Evolutionary conservation across 116 monocot species (phyloP).

Genomic region (Iris pallida): DNA sequence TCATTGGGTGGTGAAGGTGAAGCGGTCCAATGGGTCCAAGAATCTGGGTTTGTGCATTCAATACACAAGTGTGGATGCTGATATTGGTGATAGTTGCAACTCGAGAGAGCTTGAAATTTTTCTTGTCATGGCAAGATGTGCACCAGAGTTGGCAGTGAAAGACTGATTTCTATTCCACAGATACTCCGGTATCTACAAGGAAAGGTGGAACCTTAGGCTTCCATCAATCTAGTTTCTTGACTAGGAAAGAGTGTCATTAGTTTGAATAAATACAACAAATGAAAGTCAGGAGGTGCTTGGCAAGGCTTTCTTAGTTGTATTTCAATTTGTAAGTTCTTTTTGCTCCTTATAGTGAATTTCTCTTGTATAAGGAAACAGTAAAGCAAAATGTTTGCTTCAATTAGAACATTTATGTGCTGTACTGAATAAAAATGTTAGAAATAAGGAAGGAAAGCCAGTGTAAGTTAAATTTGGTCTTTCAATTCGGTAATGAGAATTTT

Average conservation of each 20-base stretch:
- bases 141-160: slow-evolving; percentile 34
- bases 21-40: slow-evolving; percentile 73
- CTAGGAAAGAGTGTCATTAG: background rate
- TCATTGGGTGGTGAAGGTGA: slow-evolving; percentile 63
- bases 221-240: background rate
- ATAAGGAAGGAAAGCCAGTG: no score
- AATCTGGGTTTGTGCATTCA: slow-evolving; percentile 44
- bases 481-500: no score
- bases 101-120: slow-evolving; percentile 62
- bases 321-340: no score
- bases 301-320: no score
- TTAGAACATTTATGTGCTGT: no score
- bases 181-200: slow-evolving; percentile 73
- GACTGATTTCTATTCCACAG: slow-evolving; percentile 58
- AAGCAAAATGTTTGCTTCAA: no score
- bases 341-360: no score
- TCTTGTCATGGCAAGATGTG: slow-evolving; percentile 67
- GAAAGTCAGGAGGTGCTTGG: no score
- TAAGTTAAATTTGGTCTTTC: no score
- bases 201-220: slow-evolving; percentile 18
- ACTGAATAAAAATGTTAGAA: no score
- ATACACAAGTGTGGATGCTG: slow-evolving; percentile 82
- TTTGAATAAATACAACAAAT: no score
- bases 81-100: slow-evolving; percentile 75
- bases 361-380: no score